A percentile compares a stretch with the other conserved stretches of the same genome.
These are phyloP conservation scores for Prunus campanulata DNA, from an alignment of 306 rosid genomes.

Conservation along the genomic window DNA sequence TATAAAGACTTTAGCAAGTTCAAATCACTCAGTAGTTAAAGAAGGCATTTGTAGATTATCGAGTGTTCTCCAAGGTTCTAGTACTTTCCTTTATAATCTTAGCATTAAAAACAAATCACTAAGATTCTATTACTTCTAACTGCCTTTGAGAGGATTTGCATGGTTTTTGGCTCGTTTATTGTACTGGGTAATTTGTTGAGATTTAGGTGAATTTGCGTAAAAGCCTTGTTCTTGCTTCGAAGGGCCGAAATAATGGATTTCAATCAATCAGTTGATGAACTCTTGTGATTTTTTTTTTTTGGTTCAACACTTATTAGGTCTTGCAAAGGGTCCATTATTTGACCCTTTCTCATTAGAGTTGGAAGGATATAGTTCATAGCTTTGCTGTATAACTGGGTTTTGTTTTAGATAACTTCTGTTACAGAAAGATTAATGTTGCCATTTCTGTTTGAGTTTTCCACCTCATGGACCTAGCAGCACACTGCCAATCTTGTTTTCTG, in stretches of 20 bases:
- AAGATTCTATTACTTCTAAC: too few species aligned
- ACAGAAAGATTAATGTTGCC: not conserved
- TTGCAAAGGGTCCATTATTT: not conserved
- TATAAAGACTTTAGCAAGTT: not conserved
- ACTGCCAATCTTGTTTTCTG: not conserved
- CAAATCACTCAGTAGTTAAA: not conserved
- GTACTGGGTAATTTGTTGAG: not conserved
- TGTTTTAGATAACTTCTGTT: not conserved
- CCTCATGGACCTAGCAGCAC: not conserved
- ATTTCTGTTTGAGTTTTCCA: not conserved
- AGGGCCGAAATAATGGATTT: not conserved
- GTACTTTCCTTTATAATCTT: not conserved
- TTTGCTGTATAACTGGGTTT: not conserved
- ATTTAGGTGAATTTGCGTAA: not conserved
- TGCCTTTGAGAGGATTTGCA: not conserved
- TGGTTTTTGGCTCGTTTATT: not conserved
- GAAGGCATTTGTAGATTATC: not conserved
- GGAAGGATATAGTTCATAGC: not conserved
- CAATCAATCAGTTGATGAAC: not conserved
- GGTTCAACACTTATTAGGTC: not conserved
- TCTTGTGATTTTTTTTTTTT: not conserved
- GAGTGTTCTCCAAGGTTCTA: not conserved
- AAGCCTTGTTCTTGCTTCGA: not conserved
- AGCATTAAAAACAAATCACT: not conserved
- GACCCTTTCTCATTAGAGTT: constrained; percentile 2